Conservation (phyloP, 208 protist species). For the Pavlovales sp. region DNA sequence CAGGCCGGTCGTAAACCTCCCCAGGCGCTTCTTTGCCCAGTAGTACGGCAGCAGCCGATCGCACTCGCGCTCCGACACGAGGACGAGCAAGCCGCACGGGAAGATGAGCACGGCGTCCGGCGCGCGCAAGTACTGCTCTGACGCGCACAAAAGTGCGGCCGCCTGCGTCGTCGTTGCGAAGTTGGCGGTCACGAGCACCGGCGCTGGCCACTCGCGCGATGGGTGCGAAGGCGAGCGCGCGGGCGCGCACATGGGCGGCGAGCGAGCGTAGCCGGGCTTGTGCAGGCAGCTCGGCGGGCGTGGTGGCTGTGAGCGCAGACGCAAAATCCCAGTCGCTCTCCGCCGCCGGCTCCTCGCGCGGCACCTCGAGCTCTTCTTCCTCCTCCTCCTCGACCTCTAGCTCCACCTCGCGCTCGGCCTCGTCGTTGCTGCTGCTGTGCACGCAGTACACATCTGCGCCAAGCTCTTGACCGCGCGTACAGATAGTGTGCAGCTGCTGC, state of each 20-base stretch:
- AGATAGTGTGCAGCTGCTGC: too few relatives aligned
- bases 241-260: too few relatives aligned
- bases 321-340: neutral
- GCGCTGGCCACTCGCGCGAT: neutral
- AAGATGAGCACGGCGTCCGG: constrained; percentile 2
- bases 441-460: neutral
- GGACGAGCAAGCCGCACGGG: neutral
- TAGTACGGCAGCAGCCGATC: neutral
- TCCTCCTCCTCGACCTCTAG: constrained; percentile 29
- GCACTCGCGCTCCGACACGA: constrained; percentile 22
- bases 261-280: neutral
- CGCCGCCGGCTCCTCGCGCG: neutral
- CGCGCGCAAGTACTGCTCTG: neutral
- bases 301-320: too few relatives aligned
- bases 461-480: neutral
- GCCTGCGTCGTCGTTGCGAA: neutral
- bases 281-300: neutral
- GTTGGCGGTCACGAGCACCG: neutral
- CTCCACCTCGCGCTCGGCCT: constrained; percentile 47
- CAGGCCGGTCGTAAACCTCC: too few relatives aligned
- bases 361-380: constrained; percentile 27
- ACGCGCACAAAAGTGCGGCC: neutral
- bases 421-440: neutral
- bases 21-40: neutral
- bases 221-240: neutral